Percentiles rank a stretch among this genome's conserved stretches.
Conservation (phyloP, 2,329 filamentous ascomycete species). For the Uncinocarpus reesii region DNA sequence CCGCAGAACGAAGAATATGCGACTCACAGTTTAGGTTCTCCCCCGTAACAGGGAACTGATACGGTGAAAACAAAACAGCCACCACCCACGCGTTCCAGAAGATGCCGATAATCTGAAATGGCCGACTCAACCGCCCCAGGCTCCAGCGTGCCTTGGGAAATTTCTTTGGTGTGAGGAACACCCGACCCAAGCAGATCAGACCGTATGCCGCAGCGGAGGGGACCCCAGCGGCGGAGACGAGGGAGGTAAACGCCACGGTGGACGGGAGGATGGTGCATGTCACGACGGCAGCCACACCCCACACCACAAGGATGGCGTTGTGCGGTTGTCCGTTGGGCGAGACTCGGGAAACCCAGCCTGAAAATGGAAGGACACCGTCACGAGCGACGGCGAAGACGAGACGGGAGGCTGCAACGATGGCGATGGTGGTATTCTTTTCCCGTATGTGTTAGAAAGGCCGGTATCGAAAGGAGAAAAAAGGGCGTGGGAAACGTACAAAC, state of each 20-base stretch:
- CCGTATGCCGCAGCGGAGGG: constrained; percentile 45
- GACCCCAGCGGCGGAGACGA: constrained; percentile 45
- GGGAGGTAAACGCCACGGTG: constrained; percentile 44
- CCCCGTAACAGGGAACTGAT: constrained; percentile 37
- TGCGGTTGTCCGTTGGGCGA: constrained; percentile 46
- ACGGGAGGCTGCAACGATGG: constrained; percentile 50
- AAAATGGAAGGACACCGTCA: constrained; percentile 51
- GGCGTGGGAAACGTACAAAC: constrained; percentile 36
- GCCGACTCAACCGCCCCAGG: constrained; percentile 37
- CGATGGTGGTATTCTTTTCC: constrained; percentile 47
- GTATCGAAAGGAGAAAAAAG: background rate
- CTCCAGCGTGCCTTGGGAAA: constrained; percentile 43
- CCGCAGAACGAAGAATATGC: background rate
- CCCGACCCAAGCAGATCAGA: constrained; percentile 41
- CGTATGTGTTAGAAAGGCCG: background rate
- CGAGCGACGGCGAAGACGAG: constrained; percentile 53
- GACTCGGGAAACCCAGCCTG: constrained; percentile 48
- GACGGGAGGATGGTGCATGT: constrained; percentile 52
- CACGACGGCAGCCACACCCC: constrained; percentile 44
- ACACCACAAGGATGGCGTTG: constrained; percentile 51
- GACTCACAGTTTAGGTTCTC: constrained; percentile 38
- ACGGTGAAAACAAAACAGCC: constrained; percentile 40
- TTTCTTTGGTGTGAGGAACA: constrained; percentile 40
- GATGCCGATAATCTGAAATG: constrained; percentile 40
- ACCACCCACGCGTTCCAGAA: constrained; percentile 45